Percentiles rank a stretch among this genome's conserved stretches.
Evolutionary conservation across 129 eudicot genomes (phyloP).

Genomic region (Centella asiatica): DNA sequence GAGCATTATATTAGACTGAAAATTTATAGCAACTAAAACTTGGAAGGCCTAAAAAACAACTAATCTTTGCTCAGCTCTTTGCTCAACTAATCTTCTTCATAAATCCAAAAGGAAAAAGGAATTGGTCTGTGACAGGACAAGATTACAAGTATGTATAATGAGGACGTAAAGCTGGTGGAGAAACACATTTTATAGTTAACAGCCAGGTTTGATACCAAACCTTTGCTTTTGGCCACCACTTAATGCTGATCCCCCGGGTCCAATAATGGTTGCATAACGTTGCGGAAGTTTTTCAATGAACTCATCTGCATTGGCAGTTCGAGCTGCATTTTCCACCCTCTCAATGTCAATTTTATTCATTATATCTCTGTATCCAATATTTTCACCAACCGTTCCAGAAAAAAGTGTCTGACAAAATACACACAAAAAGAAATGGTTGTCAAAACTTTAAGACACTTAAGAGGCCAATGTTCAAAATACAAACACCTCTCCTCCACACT

Average conservation of each 20-base stretch:
- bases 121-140: too few relatives aligned
- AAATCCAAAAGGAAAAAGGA: too few relatives aligned
- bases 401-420: conserved; percentile 61
- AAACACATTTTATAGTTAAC: background rate
- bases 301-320: conserved; percentile 87
- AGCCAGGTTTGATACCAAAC: conserved; percentile 22
- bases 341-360: conserved; percentile 60
- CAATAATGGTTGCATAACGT: conserved; percentile 57
- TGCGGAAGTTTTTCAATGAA: conserved; percentile 64
- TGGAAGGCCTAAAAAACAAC: too few relatives aligned
- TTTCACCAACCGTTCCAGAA: conserved; percentile 87
- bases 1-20: background rate
- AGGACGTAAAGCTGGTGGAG: too few relatives aligned
- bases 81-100: too few relatives aligned
- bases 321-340: conserved; percentile 62
- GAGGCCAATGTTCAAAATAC: too few relatives aligned
- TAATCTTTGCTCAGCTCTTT: too few relatives aligned
- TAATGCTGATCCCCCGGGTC: conserved; percentile 79
- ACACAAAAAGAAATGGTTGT: conserved; percentile 11
- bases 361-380: conserved; percentile 84
- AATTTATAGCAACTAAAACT: too few relatives aligned
- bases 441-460: background rate
- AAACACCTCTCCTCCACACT: background rate
- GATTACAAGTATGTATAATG: too few relatives aligned
- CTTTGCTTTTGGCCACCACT: conserved; percentile 99